Base-by-base conservation (phyloP, 2,329 filamentous ascomycete species). In the Allantophomopsis lycopodina region DNA sequence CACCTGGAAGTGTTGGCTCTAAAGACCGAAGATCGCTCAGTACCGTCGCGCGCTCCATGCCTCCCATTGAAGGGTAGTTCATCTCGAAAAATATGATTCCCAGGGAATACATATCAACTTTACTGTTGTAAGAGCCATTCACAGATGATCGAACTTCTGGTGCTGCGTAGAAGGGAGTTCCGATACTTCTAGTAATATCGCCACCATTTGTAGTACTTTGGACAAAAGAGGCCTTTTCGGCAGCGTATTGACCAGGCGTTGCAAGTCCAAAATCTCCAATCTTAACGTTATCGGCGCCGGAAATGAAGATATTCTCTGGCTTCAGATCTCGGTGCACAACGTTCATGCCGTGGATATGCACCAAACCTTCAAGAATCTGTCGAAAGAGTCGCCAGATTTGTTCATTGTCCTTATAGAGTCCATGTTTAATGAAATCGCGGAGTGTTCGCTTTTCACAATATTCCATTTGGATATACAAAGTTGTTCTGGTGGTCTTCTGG, bases 11-110 rank as follows among this genome's bases (percentile, higher is more conserved):
- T 5, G 64, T 59, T 32, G 86, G 79, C 11, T 76, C 66, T 32
- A 75, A 73, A 48, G 77, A 70, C 35, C 85, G 73, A 33, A 95
- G 68, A 40, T 71, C 65, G 39, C 80, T 71, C 20, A 95, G 66
- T 4, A 78, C 71, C 38, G 69, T 60, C 2, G 71, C 73, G 45
- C 76, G 69, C 50, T 80, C 70, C 73, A 80, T 79, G 4, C 75
- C 76, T 10, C 66, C 48, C 55, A 79, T 66, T 0, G 74, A 68
- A 28, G 66, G 60, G 47, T 79, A 88, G 53, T 83, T 93, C 91
- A 98, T 98, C 60, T 98, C 91, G 49, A 95, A 96, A 62, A 98
- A 94, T 42, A 98, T 96, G 46, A 98, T 83, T 0, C 91, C 91
- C 33, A 98, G 68, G 0, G 89, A 95, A 56, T 91, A 98, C 89